A percentile compares a stretch with the other conserved stretches of the same genome.
These are phyloP conservation scores for Cryptococcus amylolentus DNA, from an alignment of 1,284 basidiomycete species.

Conservation along the genomic window DNA sequence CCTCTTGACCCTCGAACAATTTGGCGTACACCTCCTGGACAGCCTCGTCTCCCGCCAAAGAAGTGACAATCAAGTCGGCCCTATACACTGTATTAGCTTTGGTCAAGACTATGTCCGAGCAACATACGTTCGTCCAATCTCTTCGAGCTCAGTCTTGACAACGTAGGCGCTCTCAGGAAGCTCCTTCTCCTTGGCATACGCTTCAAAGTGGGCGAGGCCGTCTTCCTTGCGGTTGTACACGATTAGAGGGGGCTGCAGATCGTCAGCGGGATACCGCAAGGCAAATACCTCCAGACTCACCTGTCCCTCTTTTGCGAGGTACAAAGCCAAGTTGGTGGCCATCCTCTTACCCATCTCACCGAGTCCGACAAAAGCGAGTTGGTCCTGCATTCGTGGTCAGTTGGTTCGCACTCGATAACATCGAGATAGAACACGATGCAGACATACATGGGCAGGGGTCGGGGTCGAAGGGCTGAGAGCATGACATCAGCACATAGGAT, in stretches of 20 bases:
- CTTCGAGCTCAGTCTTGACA: constrained; percentile 36
- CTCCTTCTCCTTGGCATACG: constrained; percentile 29
- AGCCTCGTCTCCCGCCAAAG: constrained; percentile 68
- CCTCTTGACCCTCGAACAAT: constrained; percentile 61
- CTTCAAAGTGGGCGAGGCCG: constrained; percentile 37
- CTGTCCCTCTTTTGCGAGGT: constrained; percentile 14
- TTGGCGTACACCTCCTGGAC: constrained; percentile 66
- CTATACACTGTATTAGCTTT: constrained; percentile 32
- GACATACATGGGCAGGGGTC: constrained; percentile 32
- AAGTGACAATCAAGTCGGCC: constrained; percentile 78
- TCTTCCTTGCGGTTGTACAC: constrained; percentile 47
- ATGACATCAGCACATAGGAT: not conserved
- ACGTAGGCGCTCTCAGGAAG: constrained; percentile 30
- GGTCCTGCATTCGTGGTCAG: constrained; percentile 25
- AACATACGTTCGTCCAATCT: constrained; percentile 44
- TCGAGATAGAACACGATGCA: no score
- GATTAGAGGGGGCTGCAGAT: constrained; percentile 38
- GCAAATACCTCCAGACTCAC: not conserved
- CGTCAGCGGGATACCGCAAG: not conserved
- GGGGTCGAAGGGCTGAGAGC: constrained; percentile 38
- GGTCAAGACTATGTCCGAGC: not conserved
- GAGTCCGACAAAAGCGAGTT: constrained; percentile 47
- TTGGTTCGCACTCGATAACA: no score
- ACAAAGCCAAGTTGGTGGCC: constrained; percentile 47
- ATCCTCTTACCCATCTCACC: constrained; percentile 50